Evolutionary conservation across 2,329 filamentous ascomycete species (phyloP).

Genomic region (Emergomyces pasteurianus): DNA sequence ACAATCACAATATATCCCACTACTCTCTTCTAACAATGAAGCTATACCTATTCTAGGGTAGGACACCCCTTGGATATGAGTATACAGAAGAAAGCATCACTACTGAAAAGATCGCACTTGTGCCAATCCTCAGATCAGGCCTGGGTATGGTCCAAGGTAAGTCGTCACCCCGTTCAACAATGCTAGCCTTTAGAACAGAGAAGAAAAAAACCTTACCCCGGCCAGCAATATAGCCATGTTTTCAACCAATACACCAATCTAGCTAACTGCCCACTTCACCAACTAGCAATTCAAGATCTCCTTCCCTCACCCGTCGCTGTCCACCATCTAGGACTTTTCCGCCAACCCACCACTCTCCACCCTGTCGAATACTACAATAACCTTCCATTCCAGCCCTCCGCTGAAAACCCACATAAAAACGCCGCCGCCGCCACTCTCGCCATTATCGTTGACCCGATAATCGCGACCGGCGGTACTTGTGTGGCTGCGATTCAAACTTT

Average conservation of each 20-base stretch:
- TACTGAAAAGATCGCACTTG: slow-evolving; percentile 60
- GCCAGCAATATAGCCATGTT: neutral
- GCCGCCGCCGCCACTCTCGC: slow-evolving; percentile 49
- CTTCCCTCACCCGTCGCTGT: slow-evolving; percentile 70
- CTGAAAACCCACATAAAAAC: slow-evolving; percentile 19
- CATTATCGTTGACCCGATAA: slow-evolving; percentile 81
- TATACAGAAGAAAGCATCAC: slow-evolving; percentile 56
- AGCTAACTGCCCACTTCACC: slow-evolving; percentile 1
- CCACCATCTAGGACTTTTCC: slow-evolving; percentile 90
- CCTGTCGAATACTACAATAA: slow-evolving; percentile 98
- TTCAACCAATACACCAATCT: neutral
- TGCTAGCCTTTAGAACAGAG: neutral
- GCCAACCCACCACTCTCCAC: slow-evolving; percentile 73
- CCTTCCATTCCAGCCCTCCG: slow-evolving; percentile 51
- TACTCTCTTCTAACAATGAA: neutral
- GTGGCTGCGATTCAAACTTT: slow-evolving; percentile 82
- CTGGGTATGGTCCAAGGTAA: slow-evolving; percentile 79
- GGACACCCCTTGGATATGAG: slow-evolving; percentile 64
- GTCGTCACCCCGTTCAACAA: slow-evolving; percentile 14
- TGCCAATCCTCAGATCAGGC: slow-evolving; percentile 87
- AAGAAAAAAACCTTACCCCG: neutral
- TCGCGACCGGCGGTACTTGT: slow-evolving; percentile 85
- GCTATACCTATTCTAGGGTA: slow-evolving; percentile 42
- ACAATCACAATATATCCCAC: neutral
- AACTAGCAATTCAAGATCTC: slow-evolving; percentile 61